A percentile compares a stretch with the other conserved stretches of the same genome.
Conservation (phyloP, 1,284 basidiomycete species). For the Singerocomus inundabilis region DNA sequence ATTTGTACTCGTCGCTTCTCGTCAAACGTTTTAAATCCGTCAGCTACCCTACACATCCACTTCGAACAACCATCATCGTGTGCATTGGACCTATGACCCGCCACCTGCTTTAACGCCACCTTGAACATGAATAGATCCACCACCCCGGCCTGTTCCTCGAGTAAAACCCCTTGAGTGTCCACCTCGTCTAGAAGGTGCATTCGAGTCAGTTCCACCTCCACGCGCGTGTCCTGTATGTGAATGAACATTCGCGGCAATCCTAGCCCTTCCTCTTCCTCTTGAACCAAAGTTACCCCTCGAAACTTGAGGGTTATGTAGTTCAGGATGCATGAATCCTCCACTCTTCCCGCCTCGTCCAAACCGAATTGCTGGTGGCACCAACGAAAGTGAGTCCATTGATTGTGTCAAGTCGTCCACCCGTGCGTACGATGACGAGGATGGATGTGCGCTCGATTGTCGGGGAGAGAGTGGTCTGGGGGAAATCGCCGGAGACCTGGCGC, state of each 20-base stretch:
- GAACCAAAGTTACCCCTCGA: constrained; percentile 28
- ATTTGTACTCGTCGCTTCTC: not conserved
- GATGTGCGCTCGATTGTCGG: constrained; percentile 8
- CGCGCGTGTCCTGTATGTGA: constrained; percentile 15
- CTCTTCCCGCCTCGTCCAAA: constrained; percentile 65
- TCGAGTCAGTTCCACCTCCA: constrained; percentile 1
- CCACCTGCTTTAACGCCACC: constrained; percentile 10
- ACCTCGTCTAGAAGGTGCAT: constrained; percentile 4
- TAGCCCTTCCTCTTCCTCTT: constrained; percentile 32
- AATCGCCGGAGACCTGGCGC: constrained; percentile 21
- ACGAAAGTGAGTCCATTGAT: constrained; percentile 57
- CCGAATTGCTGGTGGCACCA: constrained; percentile 65
- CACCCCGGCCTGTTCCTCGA: constrained; percentile 21
- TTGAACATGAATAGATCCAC: constrained; percentile 1
- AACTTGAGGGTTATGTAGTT: constrained; percentile 35
- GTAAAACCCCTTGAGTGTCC: constrained; percentile 10
- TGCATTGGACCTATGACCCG: constrained; percentile 3
- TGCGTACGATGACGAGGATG: constrained; percentile 16
- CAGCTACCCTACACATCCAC: constrained; percentile 5
- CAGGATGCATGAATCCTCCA: constrained; percentile 43
- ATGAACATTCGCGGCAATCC: constrained; percentile 27
- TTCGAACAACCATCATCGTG: not conserved
- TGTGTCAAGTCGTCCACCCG: constrained; percentile 44
- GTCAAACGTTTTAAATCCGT: not conserved
- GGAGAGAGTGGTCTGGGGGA: constrained; percentile 24